Percentiles rank a stretch among this genome's conserved stretches.
These are phyloP conservation scores for Leucogyrophana mollusca DNA, from an alignment of 768 basidiomycete species.

Conservation along the genomic window DNA sequence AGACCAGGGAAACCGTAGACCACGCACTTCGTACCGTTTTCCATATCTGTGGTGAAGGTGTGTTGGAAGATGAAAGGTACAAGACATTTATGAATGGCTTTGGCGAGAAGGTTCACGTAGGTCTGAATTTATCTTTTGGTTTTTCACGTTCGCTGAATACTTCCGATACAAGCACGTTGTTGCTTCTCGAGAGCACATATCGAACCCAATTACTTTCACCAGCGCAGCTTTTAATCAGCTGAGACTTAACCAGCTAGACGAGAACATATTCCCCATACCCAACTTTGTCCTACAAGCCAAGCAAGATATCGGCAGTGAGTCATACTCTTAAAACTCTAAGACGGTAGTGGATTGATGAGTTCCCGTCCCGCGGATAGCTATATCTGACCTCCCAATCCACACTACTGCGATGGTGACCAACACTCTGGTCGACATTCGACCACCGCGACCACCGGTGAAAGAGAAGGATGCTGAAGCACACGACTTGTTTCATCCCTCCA, in stretches of 20 bases:
- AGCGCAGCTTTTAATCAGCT: constrained; percentile 72
- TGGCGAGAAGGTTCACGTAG: constrained; percentile 56
- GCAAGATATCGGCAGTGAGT: constrained; percentile 36
- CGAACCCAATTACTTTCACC: constrained; percentile 73
- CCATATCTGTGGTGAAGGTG: constrained; percentile 70
- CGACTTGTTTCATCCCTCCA: constrained; percentile 31
- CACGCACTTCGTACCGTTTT: constrained; percentile 52
- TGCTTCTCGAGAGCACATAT: constrained; percentile 57
- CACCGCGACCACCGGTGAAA: constrained; percentile 38
- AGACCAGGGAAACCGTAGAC: constrained; percentile 43
- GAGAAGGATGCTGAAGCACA: constrained; percentile 24
- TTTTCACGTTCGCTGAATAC: constrained; percentile 1
- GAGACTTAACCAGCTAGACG: constrained; percentile 68
- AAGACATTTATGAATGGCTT: constrained; percentile 72
- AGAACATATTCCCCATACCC: constrained; percentile 70
- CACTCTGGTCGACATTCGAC: constrained; percentile 45
- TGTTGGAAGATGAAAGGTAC: constrained; percentile 71
- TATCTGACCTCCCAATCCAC: constrained; percentile 45
- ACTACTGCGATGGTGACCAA: constrained; percentile 42
- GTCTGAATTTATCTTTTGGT: constrained; percentile 21
- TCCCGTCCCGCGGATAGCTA: constrained; percentile 1
- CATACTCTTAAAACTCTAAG: neutral
- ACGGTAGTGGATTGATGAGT: neutral
- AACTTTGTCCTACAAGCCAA: constrained; percentile 44
- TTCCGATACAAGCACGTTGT: constrained; percentile 63